Evolutionary conservation across 306 rosid genomes (phyloP).

Genomic region (Spatholobus suberectus): DNA sequence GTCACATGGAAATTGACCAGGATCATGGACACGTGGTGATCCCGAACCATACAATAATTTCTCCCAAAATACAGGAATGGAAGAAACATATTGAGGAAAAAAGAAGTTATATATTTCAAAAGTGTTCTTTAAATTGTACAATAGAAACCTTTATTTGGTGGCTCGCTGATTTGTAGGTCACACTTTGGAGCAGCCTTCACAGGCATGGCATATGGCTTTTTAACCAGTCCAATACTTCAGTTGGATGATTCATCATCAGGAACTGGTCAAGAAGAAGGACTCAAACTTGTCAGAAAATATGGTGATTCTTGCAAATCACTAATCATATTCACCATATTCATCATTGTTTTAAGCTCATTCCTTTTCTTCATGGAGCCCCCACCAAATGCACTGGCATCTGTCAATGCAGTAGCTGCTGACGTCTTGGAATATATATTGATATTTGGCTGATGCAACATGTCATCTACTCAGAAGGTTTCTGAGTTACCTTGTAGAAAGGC

Average conservation of each 20-base stretch:
- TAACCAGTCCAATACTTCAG: slow-evolving; percentile 68
- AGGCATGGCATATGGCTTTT: slow-evolving; percentile 74
- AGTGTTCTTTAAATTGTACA: background rate
- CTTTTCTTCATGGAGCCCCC: slow-evolving; percentile 80
- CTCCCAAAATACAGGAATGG: background rate
- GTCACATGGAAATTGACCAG: too few relatives aligned
- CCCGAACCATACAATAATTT: too few relatives aligned
- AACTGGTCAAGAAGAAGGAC: slow-evolving; percentile 70
- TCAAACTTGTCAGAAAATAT: slow-evolving; percentile 61
- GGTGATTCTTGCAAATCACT: slow-evolving; percentile 77
- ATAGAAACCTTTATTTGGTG: background rate
- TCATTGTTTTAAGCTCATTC: slow-evolving; percentile 56
- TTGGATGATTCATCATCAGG: slow-evolving; percentile 60
- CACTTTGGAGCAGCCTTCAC: slow-evolving; percentile 80
- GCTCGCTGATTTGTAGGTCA: slow-evolving; percentile 58
- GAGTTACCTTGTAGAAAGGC: background rate
- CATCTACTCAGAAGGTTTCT: slow-evolving; percentile 4
- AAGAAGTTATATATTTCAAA: background rate
- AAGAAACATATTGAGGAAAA: background rate
- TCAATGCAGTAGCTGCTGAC: slow-evolving; percentile 41
- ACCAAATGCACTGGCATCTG: slow-evolving; percentile 52
- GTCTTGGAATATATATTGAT: slow-evolving; percentile 35
- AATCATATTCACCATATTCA: slow-evolving; percentile 61
- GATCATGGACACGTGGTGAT: too few relatives aligned
- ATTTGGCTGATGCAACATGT: slow-evolving; percentile 30